A percentile compares a stretch with the other conserved stretches of the same genome.
Conservation (phyloP, 1,284 basidiomycete genomes). For the Macrocybe sp. region DNA sequence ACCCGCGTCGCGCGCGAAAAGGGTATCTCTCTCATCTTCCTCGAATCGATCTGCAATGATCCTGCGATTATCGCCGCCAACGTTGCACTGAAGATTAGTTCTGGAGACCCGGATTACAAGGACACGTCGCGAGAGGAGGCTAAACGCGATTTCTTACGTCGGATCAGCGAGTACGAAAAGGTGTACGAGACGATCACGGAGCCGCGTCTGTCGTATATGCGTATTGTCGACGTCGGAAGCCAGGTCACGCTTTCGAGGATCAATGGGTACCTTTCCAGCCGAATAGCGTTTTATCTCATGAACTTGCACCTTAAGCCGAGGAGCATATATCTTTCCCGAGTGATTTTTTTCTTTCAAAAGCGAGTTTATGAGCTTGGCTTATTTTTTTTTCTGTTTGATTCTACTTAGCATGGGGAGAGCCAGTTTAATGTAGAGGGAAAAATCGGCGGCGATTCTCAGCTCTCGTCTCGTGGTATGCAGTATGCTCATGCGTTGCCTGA, state of each 20-base stretch:
- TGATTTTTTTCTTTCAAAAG: conserved; percentile 31
- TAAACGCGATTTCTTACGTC: conserved; percentile 84
- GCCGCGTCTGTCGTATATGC: conserved; percentile 80
- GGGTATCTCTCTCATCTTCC: conserved; percentile 87
- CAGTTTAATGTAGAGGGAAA: conserved; percentile 96
- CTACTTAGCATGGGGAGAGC: conserved; percentile 90
- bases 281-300: conserved; percentile 98
- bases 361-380: neutral
- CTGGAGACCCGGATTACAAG: conserved; percentile 97
- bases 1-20: conserved; percentile 85
- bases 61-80: conserved; percentile 93
- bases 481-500: conserved; percentile 87
- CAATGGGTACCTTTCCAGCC: conserved; percentile 91
- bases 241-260: conserved; percentile 84
- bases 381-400: conserved; percentile 4
- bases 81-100: conserved; percentile 91
- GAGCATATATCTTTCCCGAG: conserved; percentile 94
- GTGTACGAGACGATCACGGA: conserved; percentile 96
- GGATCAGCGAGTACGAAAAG: conserved; percentile 91
- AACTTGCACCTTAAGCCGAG: conserved; percentile 96
- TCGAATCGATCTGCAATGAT: conserved; percentile 94
- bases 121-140: conserved; percentile 84
- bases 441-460: conserved; percentile 91
- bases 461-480: conserved; percentile 81
- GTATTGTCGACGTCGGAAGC: conserved; percentile 85